phyloP scores from a whole-genome alignment of 2,329 filamentous ascomycete genomes.

The Lachnellula suecica region DNA sequence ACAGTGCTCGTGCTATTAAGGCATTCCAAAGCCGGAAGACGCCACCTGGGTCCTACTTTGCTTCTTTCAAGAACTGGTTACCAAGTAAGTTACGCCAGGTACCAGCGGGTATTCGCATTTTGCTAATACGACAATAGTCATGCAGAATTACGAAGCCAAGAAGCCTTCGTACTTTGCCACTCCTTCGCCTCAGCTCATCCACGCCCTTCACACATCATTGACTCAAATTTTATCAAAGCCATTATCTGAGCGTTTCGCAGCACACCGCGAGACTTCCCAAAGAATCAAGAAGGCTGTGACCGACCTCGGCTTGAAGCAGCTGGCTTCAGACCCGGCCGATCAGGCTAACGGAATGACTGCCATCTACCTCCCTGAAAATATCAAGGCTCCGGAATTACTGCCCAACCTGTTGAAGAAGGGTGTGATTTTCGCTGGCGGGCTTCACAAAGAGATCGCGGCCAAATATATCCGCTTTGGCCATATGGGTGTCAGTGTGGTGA shows the following conservation, averaged over 20 bases:
- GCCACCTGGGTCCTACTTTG: slow-evolving; percentile 86
- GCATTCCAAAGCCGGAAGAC: slow-evolving; percentile 77
- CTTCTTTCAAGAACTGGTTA: slow-evolving; percentile 95
- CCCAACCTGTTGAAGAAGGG: slow-evolving; percentile 83
- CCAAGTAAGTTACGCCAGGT: slow-evolving; percentile 61
- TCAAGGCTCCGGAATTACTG: slow-evolving; percentile 79
- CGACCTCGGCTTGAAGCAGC: slow-evolving; percentile 81
- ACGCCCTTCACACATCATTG: slow-evolving; percentile 86
- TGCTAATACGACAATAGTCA: slow-evolving; percentile 58
- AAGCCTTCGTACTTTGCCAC: slow-evolving; percentile 98
- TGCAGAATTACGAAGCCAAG: slow-evolving; percentile 98
- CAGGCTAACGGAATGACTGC: slow-evolving; percentile 98
- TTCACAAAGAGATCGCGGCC: slow-evolving; percentile 92
- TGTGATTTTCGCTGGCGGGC: slow-evolving; percentile 89
- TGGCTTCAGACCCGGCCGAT: slow-evolving; percentile 81
- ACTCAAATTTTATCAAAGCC: slow-evolving; percentile 81
- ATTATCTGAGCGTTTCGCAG: slow-evolving; percentile 78
- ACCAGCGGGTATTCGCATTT: neutral
- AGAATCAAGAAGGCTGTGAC: slow-evolving; percentile 82
- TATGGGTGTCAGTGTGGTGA: slow-evolving; percentile 89
- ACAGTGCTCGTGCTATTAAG: slow-evolving; percentile 83
- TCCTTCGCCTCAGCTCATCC: slow-evolving; percentile 89
- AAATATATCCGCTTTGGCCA: slow-evolving; percentile 96
- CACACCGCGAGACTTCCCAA: slow-evolving; percentile 76
- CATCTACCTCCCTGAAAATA: slow-evolving; percentile 85